Evolutionary conservation across 257 asterid species (phyloP), one percentile per base, ranked within the genome.

Genomic region (Fraxinus anomala): DNA sequence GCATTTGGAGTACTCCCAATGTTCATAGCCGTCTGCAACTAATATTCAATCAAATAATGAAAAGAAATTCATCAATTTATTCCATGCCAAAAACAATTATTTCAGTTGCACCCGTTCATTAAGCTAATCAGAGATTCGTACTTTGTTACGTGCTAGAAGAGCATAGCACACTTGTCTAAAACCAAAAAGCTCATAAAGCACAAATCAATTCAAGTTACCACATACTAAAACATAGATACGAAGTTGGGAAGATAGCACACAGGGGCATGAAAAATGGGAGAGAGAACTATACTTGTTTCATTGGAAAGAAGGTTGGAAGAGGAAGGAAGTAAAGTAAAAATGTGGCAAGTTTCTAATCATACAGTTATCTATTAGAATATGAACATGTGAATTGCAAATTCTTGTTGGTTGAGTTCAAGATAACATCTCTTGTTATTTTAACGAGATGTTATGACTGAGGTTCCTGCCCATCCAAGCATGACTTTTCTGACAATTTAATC

Each of bases 1-100:
- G 91, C 74, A 77, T 79, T 85, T 24, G 92, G 85, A 79, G 91
- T 84, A 80, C 77, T 87, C 70, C 92, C 95, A 40, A 86, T 78
- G 79, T 86, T 85, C 91, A 89, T 77, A 28, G 96, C 90, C 33
- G 85, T 81, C 97, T 92, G 97, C 77, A 72, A 80, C 75, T 76
- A 31, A 13, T 42, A 13, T 39, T 26, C 4, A 28, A 63, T 24
- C 13, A 11, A 63, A 63, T 23, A 63, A 26, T 63, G 5, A 10
- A 24, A 23, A 63, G 34, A 24, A 21, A 63, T 23, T 63, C 69
- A 10, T 63, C 17, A 63, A 23, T 63, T 23, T 61, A 61, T 54
- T 19, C 16, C 14, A 61, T 23, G 19, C 31, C 31, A 61, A 23
- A 61, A 21, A 61, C 5, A 9, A 23, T 61, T 61, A 61, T n/a